Evolutionary conservation across 345 rosid genomes (phyloP), one percentile per base, ranked within the genome.

Genomic region (Aurinia saxatilis): DNA sequence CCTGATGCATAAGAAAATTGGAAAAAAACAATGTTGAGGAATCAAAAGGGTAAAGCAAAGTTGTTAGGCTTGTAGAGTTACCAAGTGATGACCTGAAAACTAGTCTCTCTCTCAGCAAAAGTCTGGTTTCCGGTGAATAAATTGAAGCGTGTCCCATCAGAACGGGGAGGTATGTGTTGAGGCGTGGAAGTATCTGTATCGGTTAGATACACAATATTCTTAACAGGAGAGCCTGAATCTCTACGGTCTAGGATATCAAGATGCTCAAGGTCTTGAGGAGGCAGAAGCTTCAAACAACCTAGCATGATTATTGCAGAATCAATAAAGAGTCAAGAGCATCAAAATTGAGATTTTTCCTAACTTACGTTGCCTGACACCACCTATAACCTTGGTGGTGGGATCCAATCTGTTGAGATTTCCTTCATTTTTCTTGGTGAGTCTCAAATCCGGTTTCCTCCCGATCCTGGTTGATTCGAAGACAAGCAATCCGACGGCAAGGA

Each of bases 251-350:
- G 81, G 56, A 85, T 65, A 68, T 83, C 89, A 67, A 92, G 78
- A 68, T 63, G 73, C 59, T 81, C 81, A 62, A 92, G 90, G 70
- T 86, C 87, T 64, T 89, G 89, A 25, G 74, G 78, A 13, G 89
- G 84, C 11, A 80, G 73, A 10, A 92, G 82, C 80, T 92, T 82
- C 80, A 92, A 85, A 74, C 98, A 89, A 77, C 82, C 98, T 92
- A 73, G 25, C 2, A 21, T 2, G 4, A 21, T 21, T 21, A 21
- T 21, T 21, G 25, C 25, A 21, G n/a, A n/a, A n/a, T n/a, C 25
- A 21, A 21, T 4, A 21, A 2, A 21, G 25, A 21, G 25, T 2
- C 4, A 21, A 21, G 25, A 21, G 25, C 2, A 4, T 2, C 30
- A 5, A 27, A 5, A 2, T 27, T 3, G 30, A 27, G 6, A 21